A percentile compares a stretch with the other conserved stretches of the same genome.
Evolutionary conservation across 306 rosid genomes (phyloP).

Genomic region (Vachellia pachyceras): DNA sequence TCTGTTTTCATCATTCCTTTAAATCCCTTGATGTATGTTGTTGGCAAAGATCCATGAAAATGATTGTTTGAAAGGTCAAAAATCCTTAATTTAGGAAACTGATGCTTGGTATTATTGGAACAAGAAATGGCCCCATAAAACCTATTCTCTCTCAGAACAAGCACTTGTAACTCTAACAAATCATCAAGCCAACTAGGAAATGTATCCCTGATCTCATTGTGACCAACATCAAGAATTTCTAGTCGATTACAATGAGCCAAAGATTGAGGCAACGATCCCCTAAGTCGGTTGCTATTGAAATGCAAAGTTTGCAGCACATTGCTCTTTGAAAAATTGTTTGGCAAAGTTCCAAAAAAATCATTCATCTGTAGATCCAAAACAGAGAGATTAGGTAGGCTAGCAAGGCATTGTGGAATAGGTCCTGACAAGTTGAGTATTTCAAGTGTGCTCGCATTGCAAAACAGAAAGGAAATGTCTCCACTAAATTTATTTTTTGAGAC

Average conservation of each 20-base stretch:
- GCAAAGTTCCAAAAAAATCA: slow-evolving; percentile 30
- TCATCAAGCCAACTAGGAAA: slow-evolving; percentile 49
- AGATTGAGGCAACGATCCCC: slow-evolving; percentile 42
- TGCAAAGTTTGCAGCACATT: slow-evolving; percentile 3
- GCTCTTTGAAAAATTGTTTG: background rate
- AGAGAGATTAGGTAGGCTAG: background rate
- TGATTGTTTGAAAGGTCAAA: slow-evolving; percentile 47
- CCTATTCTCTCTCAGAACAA: slow-evolving; percentile 15
- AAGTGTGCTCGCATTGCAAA: slow-evolving; percentile 5
- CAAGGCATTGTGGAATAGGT: slow-evolving; percentile 38
- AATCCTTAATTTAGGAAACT: slow-evolving; percentile 40
- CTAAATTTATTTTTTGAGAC: background rate
- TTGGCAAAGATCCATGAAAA: slow-evolving; percentile 44
- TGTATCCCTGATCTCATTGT: slow-evolving; percentile 38
- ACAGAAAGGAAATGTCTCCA: background rate
- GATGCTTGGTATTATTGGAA: background rate
- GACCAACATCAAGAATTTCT: slow-evolving; percentile 49
- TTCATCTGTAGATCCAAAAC: slow-evolving; percentile 40
- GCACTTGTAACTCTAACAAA: slow-evolving; percentile 28
- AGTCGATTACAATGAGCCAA: slow-evolving; percentile 16
- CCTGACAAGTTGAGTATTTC: background rate
- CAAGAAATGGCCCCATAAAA: slow-evolving; percentile 40
- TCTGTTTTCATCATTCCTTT: slow-evolving; percentile 37
- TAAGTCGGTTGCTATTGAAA: slow-evolving; percentile 41
- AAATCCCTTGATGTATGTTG: slow-evolving; percentile 33